Base-by-base conservation (phyloP, 805 yeast genomes). In the Candida xiaguanensis region DNA sequence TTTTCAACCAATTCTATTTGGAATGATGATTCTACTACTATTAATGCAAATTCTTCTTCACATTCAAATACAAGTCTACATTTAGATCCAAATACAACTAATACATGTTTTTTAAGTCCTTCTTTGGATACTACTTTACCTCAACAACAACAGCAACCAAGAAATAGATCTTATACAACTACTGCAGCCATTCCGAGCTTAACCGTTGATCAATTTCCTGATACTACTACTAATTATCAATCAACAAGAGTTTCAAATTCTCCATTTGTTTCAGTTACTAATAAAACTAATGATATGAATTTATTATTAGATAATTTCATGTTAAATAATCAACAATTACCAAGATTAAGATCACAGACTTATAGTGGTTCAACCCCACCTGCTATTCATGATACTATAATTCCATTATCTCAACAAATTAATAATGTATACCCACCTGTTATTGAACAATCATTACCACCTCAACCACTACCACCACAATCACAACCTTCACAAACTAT, bases 131-230 rank as follows among this genome's bases (percentile, higher is more conserved):
- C 40, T 3, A 14, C 40, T 4, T 11, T 13, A 16, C 30, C 24
- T 24, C 40, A 34, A 24, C 40, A 27, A 28, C 38, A 24, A 22
- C 28, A 5, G 16, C 40, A 9, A 25, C 39, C 8, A 3, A 62
- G 77, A 55, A 63, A 72, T 40, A 63, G 82, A 47, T 75, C 81
- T 1, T 75, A 74, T 49, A 75, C 81, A 4, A 68, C 80, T 8
- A 68, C 67, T n/a, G 67, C 62, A 8, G 58, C 62, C 11, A 45
- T 55, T 18, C 56, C 61, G 16, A 51, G 48, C 38, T 33, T 52
- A 4, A 33, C 38, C 4, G 20, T 37, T 18, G 26, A 36, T 17
- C 25, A 36, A 38, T 33, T 37, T 20, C 31, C 29, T 42, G 40
- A 51, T 42, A n/a, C 22, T 36, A 7, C 41, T 43, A 31, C 54